Conservation (phyloP, 305 asterid species). For the Solanum aculeatissimum region DNA sequence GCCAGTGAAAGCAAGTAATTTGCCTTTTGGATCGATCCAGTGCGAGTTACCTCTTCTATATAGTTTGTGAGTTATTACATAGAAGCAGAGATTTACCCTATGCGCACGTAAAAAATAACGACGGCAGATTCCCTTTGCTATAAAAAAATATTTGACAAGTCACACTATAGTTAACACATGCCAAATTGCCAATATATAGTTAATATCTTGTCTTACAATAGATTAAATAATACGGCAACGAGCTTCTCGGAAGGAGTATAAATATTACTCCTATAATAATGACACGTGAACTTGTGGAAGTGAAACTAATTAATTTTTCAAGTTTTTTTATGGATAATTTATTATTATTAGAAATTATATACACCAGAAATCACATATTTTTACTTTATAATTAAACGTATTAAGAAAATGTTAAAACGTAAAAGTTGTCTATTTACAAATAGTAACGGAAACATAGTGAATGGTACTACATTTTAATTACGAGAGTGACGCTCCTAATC, state of each 20-base stretch:
- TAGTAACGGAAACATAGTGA: not conserved
- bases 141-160: not conserved
- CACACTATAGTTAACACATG: not conserved
- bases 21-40: no score
- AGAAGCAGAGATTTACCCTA: no score
- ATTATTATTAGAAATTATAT: not conserved
- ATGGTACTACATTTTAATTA: not conserved
- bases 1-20: no score
- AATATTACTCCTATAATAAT: not conserved
- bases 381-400: not conserved
- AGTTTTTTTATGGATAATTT: not conserved
- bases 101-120: no score
- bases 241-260: not conserved
- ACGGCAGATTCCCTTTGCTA: no score
- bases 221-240: not conserved
- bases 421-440: not conserved
- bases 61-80: no score
- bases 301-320: not conserved
- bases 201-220: not conserved
- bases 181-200: not conserved
- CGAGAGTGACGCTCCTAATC: fast-evolving
- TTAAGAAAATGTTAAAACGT: not conserved
- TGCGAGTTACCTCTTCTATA: no score
- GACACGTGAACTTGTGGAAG: not conserved
- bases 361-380: not conserved